Evolutionary conservation across 1,284 basidiomycete genomes (phyloP), one percentile per base, ranked within the genome.

Genomic region (Sporisorium reilianum): DNA sequence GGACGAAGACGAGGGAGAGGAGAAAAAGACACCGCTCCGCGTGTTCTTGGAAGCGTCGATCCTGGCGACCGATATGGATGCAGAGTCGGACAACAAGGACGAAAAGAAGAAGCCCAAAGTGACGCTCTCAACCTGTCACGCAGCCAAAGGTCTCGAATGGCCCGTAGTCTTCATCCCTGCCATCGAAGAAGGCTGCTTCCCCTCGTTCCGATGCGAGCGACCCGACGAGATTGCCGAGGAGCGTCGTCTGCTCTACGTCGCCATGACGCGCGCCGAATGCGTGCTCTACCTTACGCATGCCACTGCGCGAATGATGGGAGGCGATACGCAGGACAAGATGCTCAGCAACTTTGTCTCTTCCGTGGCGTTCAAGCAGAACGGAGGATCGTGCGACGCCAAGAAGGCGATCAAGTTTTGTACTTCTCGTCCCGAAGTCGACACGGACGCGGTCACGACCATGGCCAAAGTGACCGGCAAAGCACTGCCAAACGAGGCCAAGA

Each of bases 71-170:
- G 93, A 94, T 82, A 90, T 90, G 5, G 90, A 92, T 11, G 55
- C 58, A 18, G 62, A 64, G 59, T 88, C 88, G 8, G 85, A 89
- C 25, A 88, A 59, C 18, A 53, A 75, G 45, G 66, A 79, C 40
- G 62, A 64, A n/a, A 67, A 67, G 25, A 75, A 91, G 90, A 93
- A 91, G 38, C 68, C 74, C 14, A 77, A 75, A 88, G 94, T 97
- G 5, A 93, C 91, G 0, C 90, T 96, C 45, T 89, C 91, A 0
- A 96, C 94, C 0, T 93, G 93, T 53, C 94, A 97, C 85, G 89
- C 93, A 11, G 93, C 94, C 0, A 97, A 97, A 85, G 94, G 94
- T 0, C 87, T 96, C 7, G 94, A 97, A 84, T 97, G 93, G 93
- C 93, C 93, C 0, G 91, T 93, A 5, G 91, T 93, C 1, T 90